A percentile compares a stretch with the other conserved stretches of the same genome.
phyloP scores from a whole-genome alignment of 1,284 basidiomycete genomes.

The Boletus sp. region DNA sequence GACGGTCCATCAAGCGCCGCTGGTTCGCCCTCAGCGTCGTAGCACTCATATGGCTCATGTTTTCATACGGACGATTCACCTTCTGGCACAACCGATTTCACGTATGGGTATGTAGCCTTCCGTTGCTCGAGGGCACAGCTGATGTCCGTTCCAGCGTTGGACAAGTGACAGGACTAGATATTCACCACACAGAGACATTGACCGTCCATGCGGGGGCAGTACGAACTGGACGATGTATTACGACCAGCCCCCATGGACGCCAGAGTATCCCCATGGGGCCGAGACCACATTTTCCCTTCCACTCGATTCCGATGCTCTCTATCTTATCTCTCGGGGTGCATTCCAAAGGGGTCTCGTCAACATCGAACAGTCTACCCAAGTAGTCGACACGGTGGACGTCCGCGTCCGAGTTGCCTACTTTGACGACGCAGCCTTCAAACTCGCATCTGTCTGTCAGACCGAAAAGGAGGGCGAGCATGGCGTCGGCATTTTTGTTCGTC shows the following conservation, averaged over 20 bases:
- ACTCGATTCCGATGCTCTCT: conserved; percentile 40
- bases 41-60: conserved; percentile 21
- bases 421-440: conserved; percentile 31
- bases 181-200: conserved; percentile 2
- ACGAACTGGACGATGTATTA: conserved; percentile 34
- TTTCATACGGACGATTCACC: conserved; percentile 12
- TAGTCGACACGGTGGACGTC: conserved; percentile 37
- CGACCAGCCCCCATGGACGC: conserved; percentile 33
- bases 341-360: conserved; percentile 38
- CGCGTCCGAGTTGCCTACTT: conserved; percentile 40
- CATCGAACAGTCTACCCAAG: conserved; percentile 37
- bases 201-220: conserved; percentile 20
- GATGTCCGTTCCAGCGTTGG: conserved; percentile 12
- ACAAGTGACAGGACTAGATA: background rate
- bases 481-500: conserved; percentile 48
- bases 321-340: conserved; percentile 43
- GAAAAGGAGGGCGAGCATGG: conserved; percentile 41
- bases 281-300: conserved; percentile 43
- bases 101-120: conserved; percentile 19
- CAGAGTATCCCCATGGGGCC: conserved; percentile 29
- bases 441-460: conserved; percentile 43
- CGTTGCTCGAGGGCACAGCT: background rate
- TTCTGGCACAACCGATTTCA: conserved; percentile 3
- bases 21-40: conserved; percentile 11
- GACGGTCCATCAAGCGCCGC: conserved; percentile 15